A percentile compares a stretch with the other conserved stretches of the same genome.
These are phyloP conservation scores for Dactylonectria estremocensis DNA, from an alignment of 2,329 filamentous ascomycete species.

Conservation along the genomic window DNA sequence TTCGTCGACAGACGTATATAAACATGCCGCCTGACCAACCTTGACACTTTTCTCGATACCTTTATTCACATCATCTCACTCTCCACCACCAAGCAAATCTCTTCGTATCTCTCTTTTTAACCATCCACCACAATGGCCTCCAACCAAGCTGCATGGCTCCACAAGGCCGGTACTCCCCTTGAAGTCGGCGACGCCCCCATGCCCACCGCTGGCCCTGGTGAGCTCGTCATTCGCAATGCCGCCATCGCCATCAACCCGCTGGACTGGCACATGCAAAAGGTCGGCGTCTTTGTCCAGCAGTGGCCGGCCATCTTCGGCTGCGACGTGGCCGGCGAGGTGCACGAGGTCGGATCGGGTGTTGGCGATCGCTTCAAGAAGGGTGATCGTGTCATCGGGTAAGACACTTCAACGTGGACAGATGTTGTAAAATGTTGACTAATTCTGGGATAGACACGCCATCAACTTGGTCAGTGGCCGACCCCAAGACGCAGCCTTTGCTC, in stretches of 20 bases:
- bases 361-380: slow-evolving; percentile 45
- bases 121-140: slow-evolving; percentile 34
- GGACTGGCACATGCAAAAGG: slow-evolving; percentile 48
- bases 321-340: slow-evolving; percentile 52
- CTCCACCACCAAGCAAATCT: not conserved
- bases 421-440: not conserved
- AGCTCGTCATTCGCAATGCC: slow-evolving; percentile 42
- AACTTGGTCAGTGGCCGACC: slow-evolving; percentile 47
- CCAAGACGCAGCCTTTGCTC: slow-evolving; percentile 47
- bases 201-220: slow-evolving; percentile 33
- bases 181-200: slow-evolving; percentile 45
- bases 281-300: slow-evolving; percentile 53
- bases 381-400: slow-evolving; percentile 45
- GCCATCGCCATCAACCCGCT: slow-evolving; percentile 51
- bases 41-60: not conserved
- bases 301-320: slow-evolving; percentile 49
- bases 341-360: slow-evolving; percentile 44
- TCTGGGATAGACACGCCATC: slow-evolving; percentile 35
- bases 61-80: not conserved
- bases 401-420: not conserved
- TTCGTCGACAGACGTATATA: not conserved
- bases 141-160: slow-evolving; percentile 47
- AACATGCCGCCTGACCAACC: not conserved
- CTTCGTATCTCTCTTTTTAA: not conserved
- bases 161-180: slow-evolving; percentile 37